Evolutionary conservation across 345 rosid genomes (phyloP), one percentile per base, ranked within the genome.

Genomic region (Erysimum cheiranthoides): DNA sequence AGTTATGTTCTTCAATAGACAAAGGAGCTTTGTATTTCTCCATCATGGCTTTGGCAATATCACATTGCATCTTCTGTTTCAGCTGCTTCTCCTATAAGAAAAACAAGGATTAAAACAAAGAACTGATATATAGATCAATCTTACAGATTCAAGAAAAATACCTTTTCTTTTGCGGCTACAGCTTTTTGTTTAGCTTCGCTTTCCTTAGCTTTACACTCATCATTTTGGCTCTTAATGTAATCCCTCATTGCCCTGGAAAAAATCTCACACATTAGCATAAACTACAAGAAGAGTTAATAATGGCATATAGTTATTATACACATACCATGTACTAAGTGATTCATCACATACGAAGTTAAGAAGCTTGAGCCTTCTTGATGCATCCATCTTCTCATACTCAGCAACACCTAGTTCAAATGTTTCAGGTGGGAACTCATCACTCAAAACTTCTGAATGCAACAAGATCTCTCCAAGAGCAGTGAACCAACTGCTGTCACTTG

Each of bases 131-230:
- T 45, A 21, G 43, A 40, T 39, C 25, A 1, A 54, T 18, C 10
- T 53, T 39, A 28, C 50, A 28, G n/a, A 43, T 21, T 35, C 10
- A 13, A 73, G 32, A 21, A 21, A 32, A 16, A 39, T 68, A 87
- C 96, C 91, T 85, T 88, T 34, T 84, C 83, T 78, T 79, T 92
- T 39, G 86, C 90, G 50, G 81, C 87, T 77, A 66, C 59, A 78
- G 86, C 68, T 67, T 47, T 47, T 47, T 47, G 10, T 16, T 47
- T 16, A 6, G 25, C 25, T 47, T 47, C 25, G 16, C 6, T n/a
- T 6, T 47, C 16, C 21, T 47, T 4, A 0, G 7, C 8, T 32
- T 32, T 32, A 78, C 63, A 69, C 71, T 81, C 73, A 3, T 66
- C 75, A 65, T 76, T 73, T 73, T 84, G 78, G 27, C 6, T 32